phyloP scores from a whole-genome alignment of 345 rosid genomes.

The Populus nigra region DNA sequence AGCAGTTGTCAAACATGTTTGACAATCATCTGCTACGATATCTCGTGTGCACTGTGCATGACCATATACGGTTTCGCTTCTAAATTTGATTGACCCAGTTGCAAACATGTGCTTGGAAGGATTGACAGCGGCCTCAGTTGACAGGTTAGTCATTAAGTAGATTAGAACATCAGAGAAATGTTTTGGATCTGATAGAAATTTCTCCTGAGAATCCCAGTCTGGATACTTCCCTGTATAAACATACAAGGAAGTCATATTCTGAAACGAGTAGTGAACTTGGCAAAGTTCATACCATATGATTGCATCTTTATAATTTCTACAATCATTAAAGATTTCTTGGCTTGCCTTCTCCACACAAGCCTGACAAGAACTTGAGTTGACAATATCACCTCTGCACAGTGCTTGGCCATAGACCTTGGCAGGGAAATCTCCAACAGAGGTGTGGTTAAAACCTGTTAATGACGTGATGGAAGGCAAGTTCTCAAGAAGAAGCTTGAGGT shows the following conservation, averaged over 20 bases:
- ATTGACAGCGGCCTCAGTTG: conserved; percentile 15
- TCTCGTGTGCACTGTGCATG: conserved; percentile 44
- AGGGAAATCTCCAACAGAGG: conserved; percentile 10
- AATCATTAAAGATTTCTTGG: conserved; percentile 9
- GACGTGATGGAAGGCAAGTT: conserved; percentile 16
- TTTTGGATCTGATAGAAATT: conserved; percentile 14
- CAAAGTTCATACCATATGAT: conserved; percentile 38
- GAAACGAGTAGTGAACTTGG: conserved; percentile 36
- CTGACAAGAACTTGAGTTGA: conserved; percentile 17
- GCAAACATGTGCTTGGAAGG: conserved; percentile 28
- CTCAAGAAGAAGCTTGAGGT: conserved; percentile 21
- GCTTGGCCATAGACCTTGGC: conserved; percentile 31
- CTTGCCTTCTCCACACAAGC: conserved; percentile 29
- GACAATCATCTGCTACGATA: conserved; percentile 16
- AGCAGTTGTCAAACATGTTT: conserved; percentile 20
- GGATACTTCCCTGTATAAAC: conserved; percentile 35
- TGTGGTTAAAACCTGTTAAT: conserved; percentile 23
- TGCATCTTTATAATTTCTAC: conserved; percentile 14
- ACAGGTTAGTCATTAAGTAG: conserved; percentile 24
- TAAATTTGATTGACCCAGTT: conserved; percentile 16
- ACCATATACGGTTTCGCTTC: conserved; percentile 21
- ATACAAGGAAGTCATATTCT: background rate
- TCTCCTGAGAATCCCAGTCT: conserved; percentile 7
- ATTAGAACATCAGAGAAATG: conserved; percentile 1
- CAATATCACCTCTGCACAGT: conserved; percentile 32